Evolutionary conservation across 192 early-diverging fungal species (phyloP).

Genomic region (Dispira simplex): DNA sequence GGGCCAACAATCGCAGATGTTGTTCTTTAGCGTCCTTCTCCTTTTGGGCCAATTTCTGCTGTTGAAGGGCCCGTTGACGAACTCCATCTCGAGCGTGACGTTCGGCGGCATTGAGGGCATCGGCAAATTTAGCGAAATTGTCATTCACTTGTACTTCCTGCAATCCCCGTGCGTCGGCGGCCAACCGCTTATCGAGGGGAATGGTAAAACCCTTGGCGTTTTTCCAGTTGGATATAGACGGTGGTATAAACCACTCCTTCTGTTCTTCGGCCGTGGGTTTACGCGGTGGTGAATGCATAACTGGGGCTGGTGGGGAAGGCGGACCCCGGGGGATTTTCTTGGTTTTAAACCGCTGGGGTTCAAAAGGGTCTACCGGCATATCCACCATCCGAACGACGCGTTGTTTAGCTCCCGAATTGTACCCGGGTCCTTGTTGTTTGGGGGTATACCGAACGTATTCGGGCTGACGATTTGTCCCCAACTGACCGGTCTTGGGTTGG

Average conservation of each 20-base stretch:
- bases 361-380: constrained; percentile 93
- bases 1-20: constrained; percentile 74
- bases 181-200: constrained; percentile 95
- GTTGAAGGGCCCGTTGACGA: constrained; percentile 75
- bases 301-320: constrained; percentile 88
- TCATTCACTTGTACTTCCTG: constrained; percentile 86
- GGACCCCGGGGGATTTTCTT: constrained; percentile 80
- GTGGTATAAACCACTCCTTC: constrained; percentile 92
- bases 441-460: constrained; percentile 87
- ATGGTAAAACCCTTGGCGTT: constrained; percentile 99
- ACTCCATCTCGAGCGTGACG: constrained; percentile 91
- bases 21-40: constrained; percentile 93
- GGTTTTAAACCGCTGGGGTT: constrained; percentile 81
- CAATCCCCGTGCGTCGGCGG: constrained; percentile 88
- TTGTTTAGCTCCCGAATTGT: constrained; percentile 60
- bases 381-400: constrained; percentile 92
- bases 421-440: constrained; percentile 43
- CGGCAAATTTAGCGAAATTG: constrained; percentile 91
- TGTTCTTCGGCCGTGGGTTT: constrained; percentile 95
- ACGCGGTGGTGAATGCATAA: constrained; percentile 94
- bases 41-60: constrained; percentile 80
- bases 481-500: constrained; percentile 36
- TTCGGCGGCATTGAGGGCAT: constrained; percentile 86
- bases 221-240: constrained; percentile 99
- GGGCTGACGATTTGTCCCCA: constrained; percentile 41